Base-by-base conservation (phyloP, 176 grass and related monocot genomes). In the Raddia distichophylla region DNA sequence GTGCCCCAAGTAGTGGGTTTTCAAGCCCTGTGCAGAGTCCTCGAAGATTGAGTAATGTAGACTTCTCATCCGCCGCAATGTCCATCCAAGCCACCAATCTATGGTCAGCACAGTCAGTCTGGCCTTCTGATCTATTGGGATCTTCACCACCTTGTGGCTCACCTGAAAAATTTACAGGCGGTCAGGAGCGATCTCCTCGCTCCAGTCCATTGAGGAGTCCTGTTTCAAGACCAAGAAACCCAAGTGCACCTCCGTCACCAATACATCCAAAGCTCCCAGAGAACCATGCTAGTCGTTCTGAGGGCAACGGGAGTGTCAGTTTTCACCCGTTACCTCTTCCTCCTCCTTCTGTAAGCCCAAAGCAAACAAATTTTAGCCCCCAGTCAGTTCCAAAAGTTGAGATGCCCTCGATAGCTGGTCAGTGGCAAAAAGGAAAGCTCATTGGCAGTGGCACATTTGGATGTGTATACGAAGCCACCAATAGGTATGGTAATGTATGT, bases 391-490 rank as follows among this genome's bases (percentile, higher is more conserved):
- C 87, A 77, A 91, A 91, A 91, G 60, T 80, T 49, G 92, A 99
- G 76, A 60, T 63, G 50, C 67, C 68, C 3, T 64, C 79, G 44
- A 85, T 95, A 69, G 67, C 89, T 84, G 91, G 85, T 80, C 97
- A 95, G 48, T 99, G 97, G 97, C 86, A 91, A 83, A 99, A 99
- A 87, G 83, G 93, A 57, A 91, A 90, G 82, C 91, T 93, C 68
- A 91, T 99, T 40, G 97, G 97, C 16, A 99, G 93, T 67, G 97
- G 97, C 45, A 95, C 93, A 64, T 99, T 89, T 87, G 97, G 97
- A 69, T 90, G 92, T 70, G 97, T 99, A 68, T 99, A 95, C 50
- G 97, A 91, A 86, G 97, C 89, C 14, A 90, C 88, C n/a, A 95
- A 95, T 81, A 96, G 86, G 97, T 99, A 90, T 67, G 77, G 0